Evolutionary conservation across 2,329 filamentous ascomycete species (phyloP), one percentile per base, ranked within the genome.

Genomic region (Neopestalotiopsis sp.): DNA sequence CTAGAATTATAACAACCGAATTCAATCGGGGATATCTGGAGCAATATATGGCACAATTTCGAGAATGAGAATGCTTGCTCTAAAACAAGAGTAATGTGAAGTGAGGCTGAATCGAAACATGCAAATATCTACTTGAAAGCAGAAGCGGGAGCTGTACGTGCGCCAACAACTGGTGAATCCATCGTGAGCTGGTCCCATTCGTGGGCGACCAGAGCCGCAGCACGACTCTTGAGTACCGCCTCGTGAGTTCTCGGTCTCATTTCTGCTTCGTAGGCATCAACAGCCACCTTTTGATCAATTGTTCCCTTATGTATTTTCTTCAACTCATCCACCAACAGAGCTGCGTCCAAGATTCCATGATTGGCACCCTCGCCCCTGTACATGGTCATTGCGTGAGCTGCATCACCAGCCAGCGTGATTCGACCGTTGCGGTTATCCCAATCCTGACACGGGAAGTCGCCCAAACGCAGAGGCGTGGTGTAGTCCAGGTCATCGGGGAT

Each of bases 311-410:
- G 42, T 17, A 64, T 64, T 14, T 32, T 64, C 10, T 64, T 64
- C n/a, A 64, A 9, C 10, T 70, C 67, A 38, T 74, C 71, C 14
- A 71, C 67, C 49, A 82, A 73, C 49, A 75, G 70, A 49, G 75
- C 76, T 2, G 81, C 80, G 64, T 83, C 81, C n/a, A 81, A 74
- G 13, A 83, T 80, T 17, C 80, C 81, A 68, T 83, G 81, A 67
- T 82, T 83, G 7, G 75, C 78, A 1, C 76, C 81, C 66, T 83
- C 80, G 32, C 81, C 81, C 17, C 81, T 77, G 66, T 79, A 87
- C 85, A 88, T 87, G 38, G 85, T 87, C 86, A 89, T 89, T n/a
- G 86, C 83, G 74, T 89, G 86, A 0, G 86, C 86, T 1, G 86
- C 83, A 73, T 89, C 87, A 3, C 87, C 87, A 4, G 83, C 79